phyloP scores from a whole-genome alignment of 495 filamentous ascomycete species.

The Annulohypoxylon stygium region DNA sequence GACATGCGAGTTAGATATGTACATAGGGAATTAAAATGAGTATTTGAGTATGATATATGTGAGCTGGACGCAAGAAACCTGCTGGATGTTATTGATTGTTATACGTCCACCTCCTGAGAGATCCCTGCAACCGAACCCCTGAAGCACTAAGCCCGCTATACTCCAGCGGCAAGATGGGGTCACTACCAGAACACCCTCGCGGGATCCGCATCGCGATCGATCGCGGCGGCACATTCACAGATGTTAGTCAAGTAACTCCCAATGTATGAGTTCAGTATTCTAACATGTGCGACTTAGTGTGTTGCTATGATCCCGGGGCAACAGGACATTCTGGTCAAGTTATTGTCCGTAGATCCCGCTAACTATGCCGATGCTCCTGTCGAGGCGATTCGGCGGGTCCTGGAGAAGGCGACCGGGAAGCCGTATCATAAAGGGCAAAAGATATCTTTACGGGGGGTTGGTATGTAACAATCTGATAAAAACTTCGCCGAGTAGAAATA shows the following conservation, averaged over 20 bases:
- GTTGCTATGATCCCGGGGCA: too few species aligned
- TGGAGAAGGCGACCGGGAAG: too few species aligned
- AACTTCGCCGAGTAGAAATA: too few species aligned
- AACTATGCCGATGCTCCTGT: too few species aligned
- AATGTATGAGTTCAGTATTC: slow-evolving; percentile 46
- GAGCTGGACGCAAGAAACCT: background rate
- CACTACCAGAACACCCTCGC: background rate
- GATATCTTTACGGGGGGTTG: slow-evolving; percentile 81
- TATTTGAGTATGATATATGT: background rate
- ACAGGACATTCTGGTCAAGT: too few species aligned
- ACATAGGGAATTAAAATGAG: too few species aligned
- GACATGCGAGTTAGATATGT: too few species aligned
- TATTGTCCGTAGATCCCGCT: too few species aligned
- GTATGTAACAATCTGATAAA: slow-evolving; percentile 42
- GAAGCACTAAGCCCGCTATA: background rate
- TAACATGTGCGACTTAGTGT: too few species aligned
- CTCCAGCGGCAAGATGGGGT: background rate
- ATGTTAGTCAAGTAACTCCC: background rate
- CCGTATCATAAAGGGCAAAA: slow-evolving; percentile 72
- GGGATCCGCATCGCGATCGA: slow-evolving; percentile 6
- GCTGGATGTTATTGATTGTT: background rate
- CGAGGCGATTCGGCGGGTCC: too few species aligned
- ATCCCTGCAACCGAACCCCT: background rate
- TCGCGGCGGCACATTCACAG: too few species aligned
- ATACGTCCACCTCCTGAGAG: background rate